A percentile compares a stretch with the other conserved stretches of the same genome.
These are phyloP conservation scores for Tuber borchii DNA, from an alignment of 495 filamentous ascomycete species.

Conservation along the genomic window DNA sequence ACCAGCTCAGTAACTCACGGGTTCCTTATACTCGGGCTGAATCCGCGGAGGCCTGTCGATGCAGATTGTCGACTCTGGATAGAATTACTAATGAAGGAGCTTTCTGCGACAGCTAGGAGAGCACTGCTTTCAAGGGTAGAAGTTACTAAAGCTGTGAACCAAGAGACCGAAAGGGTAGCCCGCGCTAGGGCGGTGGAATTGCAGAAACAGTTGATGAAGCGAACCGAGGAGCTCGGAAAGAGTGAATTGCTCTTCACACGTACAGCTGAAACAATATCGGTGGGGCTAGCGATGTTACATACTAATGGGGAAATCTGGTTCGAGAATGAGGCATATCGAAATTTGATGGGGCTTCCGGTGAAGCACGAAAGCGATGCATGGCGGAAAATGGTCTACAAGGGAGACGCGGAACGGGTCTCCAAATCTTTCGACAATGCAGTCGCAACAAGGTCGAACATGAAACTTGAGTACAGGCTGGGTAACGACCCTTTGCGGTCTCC, in stretches of 20 bases:
- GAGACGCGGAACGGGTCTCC: constrained; percentile 25
- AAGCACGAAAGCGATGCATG: constrained; percentile 16
- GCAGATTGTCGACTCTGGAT: constrained; percentile 34
- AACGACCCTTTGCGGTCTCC: constrained; percentile 19
- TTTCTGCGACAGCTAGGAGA: constrained; percentile 28
- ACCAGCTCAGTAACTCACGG: constrained; percentile 30
- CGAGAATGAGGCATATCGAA: constrained; percentile 26
- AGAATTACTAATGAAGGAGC: constrained; percentile 33
- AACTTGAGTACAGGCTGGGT: constrained; percentile 21
- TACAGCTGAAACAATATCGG: constrained; percentile 31
- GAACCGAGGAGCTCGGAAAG: constrained; percentile 32
- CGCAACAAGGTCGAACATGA: constrained; percentile 9
- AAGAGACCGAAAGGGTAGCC: constrained; percentile 23
- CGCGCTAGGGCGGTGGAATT: constrained; percentile 24
- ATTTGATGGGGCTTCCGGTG: constrained; percentile 16
- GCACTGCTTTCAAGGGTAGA: constrained; percentile 27
- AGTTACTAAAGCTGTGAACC: constrained; percentile 27
- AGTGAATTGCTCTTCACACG: constrained; percentile 37
- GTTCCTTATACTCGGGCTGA: constrained; percentile 38
- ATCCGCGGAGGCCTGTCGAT: constrained; percentile 34
- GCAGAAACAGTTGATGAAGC: constrained; percentile 22
- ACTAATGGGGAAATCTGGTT: constrained; percentile 20
- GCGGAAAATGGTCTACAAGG: constrained; percentile 21
- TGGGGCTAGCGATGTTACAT: constrained; percentile 27
- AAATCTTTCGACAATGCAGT: constrained; percentile 22